phyloP scores from a whole-genome alignment of 169 alveolate species.

The Plasmodium ovale region DNA sequence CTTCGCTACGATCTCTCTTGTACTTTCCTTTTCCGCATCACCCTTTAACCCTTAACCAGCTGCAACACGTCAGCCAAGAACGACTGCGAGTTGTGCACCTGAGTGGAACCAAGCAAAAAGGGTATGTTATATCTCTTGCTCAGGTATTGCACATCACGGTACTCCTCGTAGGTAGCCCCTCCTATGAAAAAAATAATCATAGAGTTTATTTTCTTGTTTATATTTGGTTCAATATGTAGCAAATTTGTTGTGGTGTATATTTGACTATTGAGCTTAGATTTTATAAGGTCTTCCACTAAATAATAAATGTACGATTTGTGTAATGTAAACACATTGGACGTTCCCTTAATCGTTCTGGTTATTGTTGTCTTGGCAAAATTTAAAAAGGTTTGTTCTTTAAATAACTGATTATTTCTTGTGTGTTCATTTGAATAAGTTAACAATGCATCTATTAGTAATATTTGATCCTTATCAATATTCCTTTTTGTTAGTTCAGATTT shows the following conservation, averaged over 20 bases:
- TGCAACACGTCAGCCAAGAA: conserved; percentile 77
- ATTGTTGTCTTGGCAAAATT: conserved; percentile 88
- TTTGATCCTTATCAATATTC: conserved; percentile 78
- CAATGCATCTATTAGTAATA: conserved; percentile 87
- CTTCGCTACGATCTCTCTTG: not conserved
- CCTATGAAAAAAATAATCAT: conserved; percentile 91
- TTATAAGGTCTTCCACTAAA: conserved; percentile 86
- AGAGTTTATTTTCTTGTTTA: conserved; percentile 83
- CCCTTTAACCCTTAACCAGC: conserved; percentile 33
- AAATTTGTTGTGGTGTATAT: conserved; percentile 87
- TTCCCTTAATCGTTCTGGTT: conserved; percentile 86
- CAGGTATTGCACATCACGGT: conserved; percentile 87
- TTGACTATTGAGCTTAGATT: conserved; percentile 84
- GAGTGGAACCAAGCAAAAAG: conserved; percentile 91
- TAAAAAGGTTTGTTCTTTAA: conserved; percentile 87
- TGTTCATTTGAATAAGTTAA: conserved; percentile 90
- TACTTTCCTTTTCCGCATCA: not conserved
- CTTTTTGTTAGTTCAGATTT: conserved; percentile 43
- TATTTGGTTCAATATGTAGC: conserved; percentile 65
- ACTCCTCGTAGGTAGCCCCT: conserved; percentile 94
- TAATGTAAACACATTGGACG: conserved; percentile 90
- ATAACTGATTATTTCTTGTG: conserved; percentile 87
- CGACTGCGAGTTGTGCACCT: conserved; percentile 87
- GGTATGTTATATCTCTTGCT: conserved; percentile 82
- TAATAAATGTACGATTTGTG: conserved; percentile 88